Evolutionary conservation across 495 filamentous ascomycete genomes (phyloP).

Genomic region (Daldinia childiae): DNA sequence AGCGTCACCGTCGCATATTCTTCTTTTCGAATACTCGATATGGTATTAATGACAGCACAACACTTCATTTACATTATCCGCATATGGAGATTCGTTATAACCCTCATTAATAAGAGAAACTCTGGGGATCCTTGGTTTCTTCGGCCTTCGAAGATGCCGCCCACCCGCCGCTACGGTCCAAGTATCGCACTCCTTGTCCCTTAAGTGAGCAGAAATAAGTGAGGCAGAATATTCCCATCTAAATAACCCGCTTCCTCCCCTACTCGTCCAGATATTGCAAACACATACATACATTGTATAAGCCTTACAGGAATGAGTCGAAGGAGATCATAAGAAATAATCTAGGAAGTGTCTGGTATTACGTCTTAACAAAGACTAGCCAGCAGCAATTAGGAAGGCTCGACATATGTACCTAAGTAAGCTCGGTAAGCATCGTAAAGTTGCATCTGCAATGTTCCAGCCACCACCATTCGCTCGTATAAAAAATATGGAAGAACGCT

Average conservation of each 20-base stretch:
- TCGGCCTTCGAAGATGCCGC: background rate
- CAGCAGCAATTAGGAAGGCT: constrained; percentile 15
- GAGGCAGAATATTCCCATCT: constrained; percentile 4
- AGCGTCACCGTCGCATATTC: background rate
- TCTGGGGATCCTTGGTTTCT: constrained; percentile 1
- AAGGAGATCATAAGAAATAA: background rate
- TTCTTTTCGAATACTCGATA: background rate
- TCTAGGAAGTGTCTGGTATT: constrained; percentile 22
- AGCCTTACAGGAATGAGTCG: background rate
- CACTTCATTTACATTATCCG: constrained; percentile 12
- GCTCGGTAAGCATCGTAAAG: constrained; percentile 23
- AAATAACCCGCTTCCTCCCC: background rate
- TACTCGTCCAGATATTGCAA: background rate
- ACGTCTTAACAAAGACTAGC: constrained; percentile 14
- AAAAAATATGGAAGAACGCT: constrained; percentile 28
- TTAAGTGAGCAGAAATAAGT: constrained; percentile 43
- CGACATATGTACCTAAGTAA: background rate
- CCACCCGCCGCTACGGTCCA: constrained; percentile 36
- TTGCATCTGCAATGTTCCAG: constrained; percentile 18
- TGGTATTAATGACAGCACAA: background rate
- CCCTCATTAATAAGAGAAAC: background rate
- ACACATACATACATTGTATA: background rate
- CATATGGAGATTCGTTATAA: constrained; percentile 6
- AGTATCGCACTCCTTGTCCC: constrained; percentile 35
- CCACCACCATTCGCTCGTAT: constrained; percentile 10